These are phyloP conservation scores for Aspergillus diversus DNA, from an alignment of 495 filamentous ascomycete genomes.

Conservation along the genomic window DNA sequence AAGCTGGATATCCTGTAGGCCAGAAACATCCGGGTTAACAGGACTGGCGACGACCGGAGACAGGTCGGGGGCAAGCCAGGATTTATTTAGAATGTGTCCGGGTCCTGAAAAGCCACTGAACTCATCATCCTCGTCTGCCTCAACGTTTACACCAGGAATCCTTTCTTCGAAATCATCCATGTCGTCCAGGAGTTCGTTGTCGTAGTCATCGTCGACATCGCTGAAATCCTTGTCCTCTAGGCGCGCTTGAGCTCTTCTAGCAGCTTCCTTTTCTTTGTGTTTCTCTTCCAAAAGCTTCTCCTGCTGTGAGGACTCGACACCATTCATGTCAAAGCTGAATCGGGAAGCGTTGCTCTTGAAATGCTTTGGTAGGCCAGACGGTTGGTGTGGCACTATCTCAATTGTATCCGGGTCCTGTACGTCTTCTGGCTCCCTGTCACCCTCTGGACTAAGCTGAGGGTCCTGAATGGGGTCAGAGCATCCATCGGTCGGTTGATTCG, in stretches of 20 bases:
- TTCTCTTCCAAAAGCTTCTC: constrained; percentile 86
- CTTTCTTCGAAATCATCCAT: constrained; percentile 73
- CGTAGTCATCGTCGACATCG: constrained; percentile 61
- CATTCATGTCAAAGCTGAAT: constrained; percentile 88
- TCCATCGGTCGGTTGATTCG: constrained; percentile 18
- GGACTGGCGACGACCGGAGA: constrained; percentile 47
- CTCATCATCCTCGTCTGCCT: constrained; percentile 61
- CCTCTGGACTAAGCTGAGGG: constrained; percentile 9
- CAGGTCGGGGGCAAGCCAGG: constrained; percentile 40
- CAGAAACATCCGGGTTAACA: constrained; percentile 30
- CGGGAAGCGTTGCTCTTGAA: constrained; percentile 85
- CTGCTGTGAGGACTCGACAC: constrained; percentile 74
- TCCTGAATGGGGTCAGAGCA: constrained; percentile 18
- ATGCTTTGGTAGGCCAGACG: constrained; percentile 63
- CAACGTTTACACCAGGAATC: constrained; percentile 75
- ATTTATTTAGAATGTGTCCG: constrained; percentile 38
- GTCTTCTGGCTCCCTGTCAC: constrained; percentile 11
- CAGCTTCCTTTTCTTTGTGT: constrained; percentile 70
- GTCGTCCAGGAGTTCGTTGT: constrained; percentile 72
- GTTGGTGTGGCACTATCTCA: constrained; percentile 44
- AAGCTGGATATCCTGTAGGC: constrained; percentile 8
- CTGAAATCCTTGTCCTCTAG: constrained; percentile 51
- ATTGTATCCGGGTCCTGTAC: constrained; percentile 41
- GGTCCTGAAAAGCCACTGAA: constrained; percentile 38
- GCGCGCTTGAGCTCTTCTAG: constrained; percentile 39